Base-by-base conservation (phyloP, 306 rosid genomes). In the Trichosanthes cucumerina region DNA sequence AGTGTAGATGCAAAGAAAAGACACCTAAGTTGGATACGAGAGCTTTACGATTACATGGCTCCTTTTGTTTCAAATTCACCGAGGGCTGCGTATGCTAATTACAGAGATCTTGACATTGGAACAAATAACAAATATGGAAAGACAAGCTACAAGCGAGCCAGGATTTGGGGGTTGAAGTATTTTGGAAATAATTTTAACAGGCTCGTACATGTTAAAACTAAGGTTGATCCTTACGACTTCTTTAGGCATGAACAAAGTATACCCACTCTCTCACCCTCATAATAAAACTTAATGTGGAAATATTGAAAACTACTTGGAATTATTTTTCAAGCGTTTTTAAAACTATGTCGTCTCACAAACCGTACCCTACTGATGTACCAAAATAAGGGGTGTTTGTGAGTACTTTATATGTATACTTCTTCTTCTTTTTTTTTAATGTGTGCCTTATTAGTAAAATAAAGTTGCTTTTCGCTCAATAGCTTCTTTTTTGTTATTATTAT, bases 201-300 rank as follows among this genome's bases (percentile, higher is more conserved):
- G 75, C 77, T 91, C 82, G 90, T 90, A 46, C 81, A 79, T 34
- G 79, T 93, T 13, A 93, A 93, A 79, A 85, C 90, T 33, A 86
- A 62, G 81, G 88, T 90, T 19, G 98, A 93, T 86, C 97, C 96
- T 11, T 85, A 81, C 26, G 87, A 93, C 66, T 89, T 93, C 81
- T 93, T 93, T 76, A 85, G 93, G 72, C 90, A 93, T 64, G 98
- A 93, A 62, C 98, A 93, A 71, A 93, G 98, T 79, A 93, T 93
- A 36, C 98, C 98, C 1, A 24, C 65, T 0, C 36, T 24, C 46
- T 33, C 1, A 9, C 16, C 0, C 9, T 16, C 5, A 11, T 24
- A 54, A 6, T 1, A 54, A 9, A 4, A 39, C 44, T 39, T 57
- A 57, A 21, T 53, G 58, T 6, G 8, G 11, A 1, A 28, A 60